Base-by-base conservation (phyloP, 352 stramenopile genomes). In the Plasmopara viticola region DNA sequence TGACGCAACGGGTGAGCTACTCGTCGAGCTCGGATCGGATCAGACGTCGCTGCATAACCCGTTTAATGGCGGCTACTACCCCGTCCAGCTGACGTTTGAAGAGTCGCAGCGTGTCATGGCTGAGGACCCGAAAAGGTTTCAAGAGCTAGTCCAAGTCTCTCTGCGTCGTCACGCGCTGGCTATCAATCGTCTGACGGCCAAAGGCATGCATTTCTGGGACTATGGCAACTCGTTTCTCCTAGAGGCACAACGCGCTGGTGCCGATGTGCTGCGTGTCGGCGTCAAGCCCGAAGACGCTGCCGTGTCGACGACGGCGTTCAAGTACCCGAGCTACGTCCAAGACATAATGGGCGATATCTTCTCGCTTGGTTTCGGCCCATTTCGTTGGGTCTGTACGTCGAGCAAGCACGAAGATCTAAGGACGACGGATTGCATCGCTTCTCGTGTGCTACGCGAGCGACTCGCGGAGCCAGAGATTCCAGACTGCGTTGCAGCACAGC, bases 331-430 rank as follows among this genome's bases (percentile, higher is more conserved):
- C 28, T 95, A 95, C 62, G 83, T 95, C 29, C 83, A 95, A 61
- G 86, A 94, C 59, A 95, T 95, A 51, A 94, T 95, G 20, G 84
- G 86, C 39, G 84, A 94, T 66, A 94, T 95, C 54, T 95, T 94
- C 68, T 94, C 79, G 38, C 79, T 95, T 13, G 86, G 86, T 20
- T 95, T 95, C 59, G 86, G 86, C 14, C 84, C 86, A 7, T 95
- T 95, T 76, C 82, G 84, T 14, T 95, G 86, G 86, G 82, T 95
- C 17, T 95, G 84, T 54, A 88, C 83, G 42, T 91, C 76, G 0
- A 72, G 76, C 41, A 65, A 58, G 8, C 58, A 74, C 18, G 61
- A 74, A 12, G 84, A 95, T 48, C 68, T 95, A 28, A 60, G 64
- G 55, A 84, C 78, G 62, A 95, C 77, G 8, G 86, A 95, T 56